Evolutionary conservation across 2,329 filamentous ascomycete genomes (phyloP).

Genomic region (Alternaria sp.): DNA sequence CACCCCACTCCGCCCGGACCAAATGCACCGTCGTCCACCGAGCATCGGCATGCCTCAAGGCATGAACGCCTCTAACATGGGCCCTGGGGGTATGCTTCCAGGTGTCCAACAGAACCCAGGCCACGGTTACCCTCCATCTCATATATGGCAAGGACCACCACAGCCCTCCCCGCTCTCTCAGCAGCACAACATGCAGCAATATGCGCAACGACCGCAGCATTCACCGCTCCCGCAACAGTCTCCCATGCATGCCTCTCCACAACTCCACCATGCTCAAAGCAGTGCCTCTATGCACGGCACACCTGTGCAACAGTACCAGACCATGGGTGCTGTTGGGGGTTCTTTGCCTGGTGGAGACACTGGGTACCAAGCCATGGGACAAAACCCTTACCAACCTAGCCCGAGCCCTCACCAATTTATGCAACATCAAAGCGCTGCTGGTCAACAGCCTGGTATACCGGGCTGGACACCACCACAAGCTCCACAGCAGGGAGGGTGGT

Average conservation of each 20-base stretch:
- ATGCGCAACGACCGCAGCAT: conserved; percentile 55
- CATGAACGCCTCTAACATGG: conserved; percentile 45
- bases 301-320: conserved; percentile 57
- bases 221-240: conserved; percentile 58
- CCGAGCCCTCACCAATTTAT: conserved; percentile 59
- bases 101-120: conserved; percentile 53
- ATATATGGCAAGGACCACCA: conserved; percentile 61
- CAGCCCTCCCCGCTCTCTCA: conserved; percentile 59
- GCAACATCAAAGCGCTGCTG: conserved; percentile 54
- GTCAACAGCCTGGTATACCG: conserved; percentile 62
- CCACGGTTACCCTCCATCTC: conserved; percentile 56
- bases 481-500: conserved; percentile 53
- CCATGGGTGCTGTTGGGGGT: conserved; percentile 57
- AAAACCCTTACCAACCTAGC: conserved; percentile 60
- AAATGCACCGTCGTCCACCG: conserved; percentile 73
- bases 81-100: conserved; percentile 49
- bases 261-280: conserved; percentile 57
- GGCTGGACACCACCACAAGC: conserved; percentile 58
- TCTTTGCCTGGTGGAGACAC: conserved; percentile 35
- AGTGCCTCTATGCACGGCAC: conserved; percentile 55
- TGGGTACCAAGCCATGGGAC: conserved; percentile 57
- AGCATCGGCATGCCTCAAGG: conserved; percentile 51
- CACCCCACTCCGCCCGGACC: conserved; percentile 65
- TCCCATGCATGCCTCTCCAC: conserved; percentile 60
- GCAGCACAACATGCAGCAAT: conserved; percentile 57